A percentile compares a stretch with the other conserved stretches of the same genome.
Conservation (phyloP, 2,329 filamentous ascomycete species). For the Tothia fuscella region DNA sequence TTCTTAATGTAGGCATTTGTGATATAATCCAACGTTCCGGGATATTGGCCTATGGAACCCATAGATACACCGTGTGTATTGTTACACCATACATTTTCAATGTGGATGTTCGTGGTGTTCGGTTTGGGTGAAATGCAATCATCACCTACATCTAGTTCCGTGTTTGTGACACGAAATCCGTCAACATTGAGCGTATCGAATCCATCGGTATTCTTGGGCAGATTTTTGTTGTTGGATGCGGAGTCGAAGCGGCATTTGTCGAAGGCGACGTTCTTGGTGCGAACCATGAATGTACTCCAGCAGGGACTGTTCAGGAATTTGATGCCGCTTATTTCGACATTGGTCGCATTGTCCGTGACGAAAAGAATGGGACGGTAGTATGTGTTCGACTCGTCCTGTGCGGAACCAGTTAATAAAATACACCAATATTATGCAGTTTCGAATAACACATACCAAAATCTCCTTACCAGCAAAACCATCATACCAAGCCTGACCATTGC, state of each 20-base stretch:
- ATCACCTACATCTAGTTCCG: constrained; percentile 24
- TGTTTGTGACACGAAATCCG: constrained; percentile 31
- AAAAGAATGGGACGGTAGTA: constrained; percentile 50
- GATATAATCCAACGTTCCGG: constrained; percentile 22
- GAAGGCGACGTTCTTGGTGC: constrained; percentile 43
- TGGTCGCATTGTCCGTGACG: constrained; percentile 48
- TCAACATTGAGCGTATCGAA: constrained; percentile 50
- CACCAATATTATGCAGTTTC: neutral
- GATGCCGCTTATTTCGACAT: constrained; percentile 45
- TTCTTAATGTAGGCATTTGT: constrained; percentile 44
- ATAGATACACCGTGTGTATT: constrained; percentile 23
- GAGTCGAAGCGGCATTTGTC: constrained; percentile 44
- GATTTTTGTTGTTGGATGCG: constrained; percentile 35
- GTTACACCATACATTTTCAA: constrained; percentile 24
- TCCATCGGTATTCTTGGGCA: constrained; percentile 51
- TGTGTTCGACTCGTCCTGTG: constrained; percentile 38
- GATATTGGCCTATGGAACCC: constrained; percentile 22
- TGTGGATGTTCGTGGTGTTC: constrained; percentile 23
- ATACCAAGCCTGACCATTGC: constrained; percentile 42
- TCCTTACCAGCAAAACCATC: constrained; percentile 35
- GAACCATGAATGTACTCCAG: constrained; percentile 53
- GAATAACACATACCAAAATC: constrained; percentile 25
- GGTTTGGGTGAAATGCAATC: constrained; percentile 23
- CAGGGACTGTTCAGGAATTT: constrained; percentile 49
- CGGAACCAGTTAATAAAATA: constrained; percentile 13